phyloP scores from a whole-genome alignment of 1,139 yeast genomes.

The Magnusiomyces paraingens region DNA sequence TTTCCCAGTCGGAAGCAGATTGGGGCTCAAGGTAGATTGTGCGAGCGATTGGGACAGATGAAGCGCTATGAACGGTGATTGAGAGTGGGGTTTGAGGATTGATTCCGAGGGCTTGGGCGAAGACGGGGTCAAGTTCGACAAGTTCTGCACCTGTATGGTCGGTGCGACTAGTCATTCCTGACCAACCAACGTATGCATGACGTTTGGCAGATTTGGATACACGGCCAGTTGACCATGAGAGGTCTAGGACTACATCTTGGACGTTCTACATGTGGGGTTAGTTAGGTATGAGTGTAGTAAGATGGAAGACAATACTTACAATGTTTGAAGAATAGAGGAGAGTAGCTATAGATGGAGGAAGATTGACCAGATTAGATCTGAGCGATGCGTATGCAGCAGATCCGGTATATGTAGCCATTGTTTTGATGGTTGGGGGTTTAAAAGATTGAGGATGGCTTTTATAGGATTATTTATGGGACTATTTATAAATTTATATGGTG shows the following conservation, averaged over 20 bases:
- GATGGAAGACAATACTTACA: constrained; percentile 24
- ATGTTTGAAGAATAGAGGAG: constrained; percentile 50
- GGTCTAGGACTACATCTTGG: constrained; percentile 56
- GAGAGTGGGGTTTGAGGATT: constrained; percentile 35
- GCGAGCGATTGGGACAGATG: constrained; percentile 43
- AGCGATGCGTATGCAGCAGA: constrained; percentile 24
- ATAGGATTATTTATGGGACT: too few species aligned
- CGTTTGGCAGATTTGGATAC: constrained; percentile 24
- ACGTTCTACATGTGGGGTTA: constrained; percentile 25
- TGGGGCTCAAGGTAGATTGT: constrained; percentile 74
- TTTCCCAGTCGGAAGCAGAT: constrained; percentile 81
- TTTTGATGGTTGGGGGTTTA: background rate
- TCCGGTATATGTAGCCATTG: background rate
- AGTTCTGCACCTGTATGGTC: constrained; percentile 31
- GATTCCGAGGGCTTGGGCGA: constrained; percentile 43
- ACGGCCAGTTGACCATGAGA: constrained; percentile 34
- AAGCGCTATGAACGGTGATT: constrained; percentile 34
- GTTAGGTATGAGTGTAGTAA: background rate
- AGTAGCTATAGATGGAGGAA: constrained; percentile 48
- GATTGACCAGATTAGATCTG: constrained; percentile 50
- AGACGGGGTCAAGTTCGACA: constrained; percentile 51
- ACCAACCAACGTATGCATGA: constrained; percentile 65
- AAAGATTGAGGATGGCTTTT: background rate
- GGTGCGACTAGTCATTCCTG: constrained; percentile 34
- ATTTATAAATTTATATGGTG: background rate